These are phyloP conservation scores for Aspergillus conjunctus DNA, from an alignment of 495 filamentous ascomycete species.

Conservation along the genomic window DNA sequence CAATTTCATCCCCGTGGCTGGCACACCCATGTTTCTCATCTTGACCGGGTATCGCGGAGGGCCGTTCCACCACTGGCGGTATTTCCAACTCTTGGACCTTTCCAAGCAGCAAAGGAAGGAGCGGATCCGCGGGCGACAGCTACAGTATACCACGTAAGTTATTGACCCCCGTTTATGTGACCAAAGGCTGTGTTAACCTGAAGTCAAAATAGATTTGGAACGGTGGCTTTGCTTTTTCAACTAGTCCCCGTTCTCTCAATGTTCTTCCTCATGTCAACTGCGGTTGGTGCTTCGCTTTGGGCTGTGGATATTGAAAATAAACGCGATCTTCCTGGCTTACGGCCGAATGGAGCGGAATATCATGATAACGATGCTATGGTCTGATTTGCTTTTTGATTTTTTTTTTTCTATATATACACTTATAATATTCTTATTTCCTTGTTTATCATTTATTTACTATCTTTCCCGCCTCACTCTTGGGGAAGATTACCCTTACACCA, in stretches of 20 bases:
- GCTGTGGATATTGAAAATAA: conserved; percentile 58
- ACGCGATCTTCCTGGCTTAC: conserved; percentile 34
- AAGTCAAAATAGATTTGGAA: conserved; percentile 54
- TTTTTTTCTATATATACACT: background rate
- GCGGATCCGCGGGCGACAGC: conserved; percentile 51
- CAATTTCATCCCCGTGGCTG: conserved; percentile 65
- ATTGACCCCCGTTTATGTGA: background rate
- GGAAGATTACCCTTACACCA: too few species aligned
- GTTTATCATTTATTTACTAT: background rate
- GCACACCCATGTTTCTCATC: conserved; percentile 63
- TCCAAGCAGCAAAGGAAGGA: conserved; percentile 59
- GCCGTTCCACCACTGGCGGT: conserved; percentile 68
- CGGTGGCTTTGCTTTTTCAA: conserved; percentile 61
- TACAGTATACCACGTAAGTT: conserved; percentile 65
- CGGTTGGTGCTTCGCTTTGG: conserved; percentile 65
- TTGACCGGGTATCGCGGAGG: conserved; percentile 65
- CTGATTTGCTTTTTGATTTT: conserved; percentile 21
- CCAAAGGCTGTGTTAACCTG: conserved; percentile 6
- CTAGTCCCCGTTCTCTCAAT: conserved; percentile 64
- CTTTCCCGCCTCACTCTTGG: too few species aligned
- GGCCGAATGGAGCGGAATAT: conserved; percentile 27
- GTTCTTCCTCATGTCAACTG: conserved; percentile 68
- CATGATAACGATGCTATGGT: conserved; percentile 38
- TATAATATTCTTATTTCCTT: conserved; percentile 1
- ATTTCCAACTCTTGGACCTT: conserved; percentile 61